These are phyloP conservation scores for Teratosphaeria viscida DNA, from an alignment of 2,329 filamentous ascomycete genomes.

Conservation along the genomic window DNA sequence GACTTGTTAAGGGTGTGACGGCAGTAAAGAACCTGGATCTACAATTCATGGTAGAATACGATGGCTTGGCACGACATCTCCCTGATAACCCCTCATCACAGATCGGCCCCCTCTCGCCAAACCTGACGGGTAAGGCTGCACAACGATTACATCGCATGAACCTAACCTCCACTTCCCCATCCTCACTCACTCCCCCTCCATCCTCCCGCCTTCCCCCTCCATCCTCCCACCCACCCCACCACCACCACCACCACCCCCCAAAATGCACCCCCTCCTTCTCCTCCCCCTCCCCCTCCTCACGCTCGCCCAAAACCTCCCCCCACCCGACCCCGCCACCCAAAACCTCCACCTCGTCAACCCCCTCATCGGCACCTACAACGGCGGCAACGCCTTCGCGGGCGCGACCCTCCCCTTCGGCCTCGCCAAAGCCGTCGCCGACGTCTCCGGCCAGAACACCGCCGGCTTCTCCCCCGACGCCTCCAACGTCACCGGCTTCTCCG, in stretches of 20 bases:
- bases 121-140: background rate
- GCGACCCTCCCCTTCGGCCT: conserved; percentile 20
- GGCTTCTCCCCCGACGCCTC: conserved; percentile 42
- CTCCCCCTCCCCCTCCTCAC: background rate
- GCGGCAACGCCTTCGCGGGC: conserved; percentile 31
- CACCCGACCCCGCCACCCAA: background rate
- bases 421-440: conserved; percentile 37
- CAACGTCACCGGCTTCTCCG: conserved; percentile 35
- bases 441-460: conserved; percentile 42
- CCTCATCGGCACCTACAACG: conserved; percentile 32
- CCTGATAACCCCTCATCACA: background rate
- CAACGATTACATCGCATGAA: background rate
- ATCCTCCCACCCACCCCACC: background rate
- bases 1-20: no score
- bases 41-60: no score
- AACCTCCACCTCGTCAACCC: conserved; percentile 27
- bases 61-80: background rate
- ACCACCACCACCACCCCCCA: background rate
- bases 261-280: background rate
- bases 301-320: background rate
- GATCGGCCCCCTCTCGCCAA: background rate
- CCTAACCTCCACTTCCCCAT: background rate
- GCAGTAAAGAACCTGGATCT: no score
- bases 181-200: no score
- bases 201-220: no score